Evolutionary conservation across 2,329 filamentous ascomycete species (phyloP).

Genomic region (Annulohypoxylon truncatum): DNA sequence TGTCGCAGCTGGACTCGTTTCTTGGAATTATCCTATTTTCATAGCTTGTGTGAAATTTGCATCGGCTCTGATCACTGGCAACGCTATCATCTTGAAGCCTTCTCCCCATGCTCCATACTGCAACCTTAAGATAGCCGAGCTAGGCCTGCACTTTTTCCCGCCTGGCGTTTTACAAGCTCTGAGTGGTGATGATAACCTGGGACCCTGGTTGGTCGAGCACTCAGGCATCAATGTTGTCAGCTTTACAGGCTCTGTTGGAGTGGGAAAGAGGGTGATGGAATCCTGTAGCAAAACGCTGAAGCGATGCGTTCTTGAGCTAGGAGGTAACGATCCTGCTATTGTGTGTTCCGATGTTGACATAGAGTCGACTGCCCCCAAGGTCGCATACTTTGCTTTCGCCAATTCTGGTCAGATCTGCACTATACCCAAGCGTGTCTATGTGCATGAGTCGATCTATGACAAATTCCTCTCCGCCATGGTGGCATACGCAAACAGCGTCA

Average conservation of each 20-base stretch:
- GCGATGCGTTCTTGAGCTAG: slow-evolving; percentile 69
- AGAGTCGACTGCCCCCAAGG: slow-evolving; percentile 44
- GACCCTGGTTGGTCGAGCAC: slow-evolving; percentile 68
- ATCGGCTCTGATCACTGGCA: slow-evolving; percentile 67
- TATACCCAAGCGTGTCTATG: slow-evolving; percentile 65
- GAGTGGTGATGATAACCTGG: slow-evolving; percentile 70
- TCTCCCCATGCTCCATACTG: slow-evolving; percentile 62
- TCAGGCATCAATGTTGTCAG: slow-evolving; percentile 70
- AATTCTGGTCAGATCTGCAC: slow-evolving; percentile 66
- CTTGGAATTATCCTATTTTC: slow-evolving; percentile 69
- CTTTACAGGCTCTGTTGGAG: slow-evolving; percentile 71
- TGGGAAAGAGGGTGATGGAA: slow-evolving; percentile 71
- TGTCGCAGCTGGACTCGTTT: slow-evolving; percentile 60
- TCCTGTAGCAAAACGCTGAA: slow-evolving; percentile 68
- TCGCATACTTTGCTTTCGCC: slow-evolving; percentile 36
- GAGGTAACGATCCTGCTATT: slow-evolving; percentile 60
- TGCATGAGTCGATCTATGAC: slow-evolving; percentile 64
- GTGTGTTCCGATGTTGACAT: slow-evolving; percentile 66
- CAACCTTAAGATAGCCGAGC: slow-evolving; percentile 69
- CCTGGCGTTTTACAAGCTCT: slow-evolving; percentile 72
- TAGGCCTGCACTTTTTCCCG: slow-evolving; percentile 68
- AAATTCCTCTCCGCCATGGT: slow-evolving; percentile 57
- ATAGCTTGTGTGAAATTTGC: slow-evolving; percentile 65
- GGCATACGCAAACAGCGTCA: slow-evolving; percentile 38
- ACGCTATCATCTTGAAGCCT: slow-evolving; percentile 67